phyloP scores from a whole-genome alignment of 768 basidiomycete genomes.

The Lyophyllum atratum region DNA sequence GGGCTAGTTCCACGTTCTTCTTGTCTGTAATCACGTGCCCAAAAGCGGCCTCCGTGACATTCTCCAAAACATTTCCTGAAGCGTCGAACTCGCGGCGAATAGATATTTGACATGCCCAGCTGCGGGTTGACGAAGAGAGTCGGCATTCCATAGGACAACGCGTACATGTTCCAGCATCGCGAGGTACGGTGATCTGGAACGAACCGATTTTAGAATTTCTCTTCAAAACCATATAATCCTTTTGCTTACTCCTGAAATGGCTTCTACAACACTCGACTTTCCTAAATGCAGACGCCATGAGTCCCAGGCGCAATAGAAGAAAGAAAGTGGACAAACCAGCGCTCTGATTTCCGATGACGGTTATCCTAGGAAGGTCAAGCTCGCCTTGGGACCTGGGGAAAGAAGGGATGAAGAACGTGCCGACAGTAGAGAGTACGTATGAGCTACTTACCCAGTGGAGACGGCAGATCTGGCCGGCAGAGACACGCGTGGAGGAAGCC shows the following conservation, averaged over 20 bases:
- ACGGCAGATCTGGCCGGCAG: too few species aligned
- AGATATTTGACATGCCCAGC: slow-evolving; percentile 40
- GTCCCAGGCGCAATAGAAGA: not conserved
- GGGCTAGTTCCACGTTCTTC: slow-evolving; percentile 38
- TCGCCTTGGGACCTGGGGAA: slow-evolving; percentile 40
- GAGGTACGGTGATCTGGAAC: slow-evolving; percentile 47
- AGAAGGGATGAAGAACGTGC: too few species aligned
- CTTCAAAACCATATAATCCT: not conserved
- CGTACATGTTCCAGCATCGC: slow-evolving; percentile 50
- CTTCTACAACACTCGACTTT: slow-evolving; percentile 50
- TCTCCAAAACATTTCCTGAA: slow-evolving; percentile 25
- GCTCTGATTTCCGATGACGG: slow-evolving; percentile 54
- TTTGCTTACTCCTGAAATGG: slow-evolving; percentile 43
- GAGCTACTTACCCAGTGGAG: too few species aligned
- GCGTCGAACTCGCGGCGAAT: slow-evolving; percentile 42
- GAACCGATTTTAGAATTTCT: not conserved
- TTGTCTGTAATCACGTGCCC: slow-evolving; percentile 33
- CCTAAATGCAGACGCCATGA: slow-evolving; percentile 15
- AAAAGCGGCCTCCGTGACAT: slow-evolving; percentile 20
- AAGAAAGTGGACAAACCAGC: slow-evolving; percentile 32
- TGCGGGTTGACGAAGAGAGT: slow-evolving; percentile 21
- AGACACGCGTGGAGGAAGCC: too few species aligned
- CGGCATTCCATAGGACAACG: slow-evolving; percentile 41
- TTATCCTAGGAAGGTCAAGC: slow-evolving; percentile 50
- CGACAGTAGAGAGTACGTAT: too few species aligned